Evolutionary conservation across 2,329 filamentous ascomycete species (phyloP).

Genomic region (Penicillium sp.): DNA sequence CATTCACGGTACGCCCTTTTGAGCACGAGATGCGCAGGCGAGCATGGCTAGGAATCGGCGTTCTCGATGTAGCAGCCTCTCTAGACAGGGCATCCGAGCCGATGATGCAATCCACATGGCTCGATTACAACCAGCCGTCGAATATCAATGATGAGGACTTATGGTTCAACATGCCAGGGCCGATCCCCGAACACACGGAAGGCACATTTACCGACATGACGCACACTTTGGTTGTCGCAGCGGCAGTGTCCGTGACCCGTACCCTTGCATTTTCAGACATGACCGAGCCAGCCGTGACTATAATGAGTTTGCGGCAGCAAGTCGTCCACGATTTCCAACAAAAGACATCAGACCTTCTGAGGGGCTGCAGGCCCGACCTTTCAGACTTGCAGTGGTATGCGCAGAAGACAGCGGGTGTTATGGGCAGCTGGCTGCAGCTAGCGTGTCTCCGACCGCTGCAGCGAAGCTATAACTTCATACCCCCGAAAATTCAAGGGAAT

Average conservation of each 20-base stretch:
- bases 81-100: slow-evolving; percentile 32
- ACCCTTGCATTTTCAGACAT: slow-evolving; percentile 25
- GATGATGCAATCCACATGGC: slow-evolving; percentile 32
- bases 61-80: slow-evolving; percentile 29
- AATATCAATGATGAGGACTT: slow-evolving; percentile 32
- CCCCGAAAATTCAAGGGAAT: slow-evolving; percentile 22
- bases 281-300: slow-evolving; percentile 19
- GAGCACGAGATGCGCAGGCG: slow-evolving; percentile 31
- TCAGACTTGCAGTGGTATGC: slow-evolving; percentile 27
- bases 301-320: slow-evolving; percentile 24
- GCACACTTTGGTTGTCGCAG: slow-evolving; percentile 20
- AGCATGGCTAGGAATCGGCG: slow-evolving; percentile 29
- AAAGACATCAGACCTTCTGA: slow-evolving; percentile 18
- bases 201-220: slow-evolving; percentile 30
- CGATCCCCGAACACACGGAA: slow-evolving; percentile 12
- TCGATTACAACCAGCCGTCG: slow-evolving; percentile 23
- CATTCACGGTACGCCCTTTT: slow-evolving; percentile 27
- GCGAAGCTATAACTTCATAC: slow-evolving; percentile 20
- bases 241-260: slow-evolving; percentile 22
- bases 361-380: slow-evolving; percentile 17
- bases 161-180: slow-evolving; percentile 21
- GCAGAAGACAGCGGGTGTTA: slow-evolving; percentile 17
- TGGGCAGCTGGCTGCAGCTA: slow-evolving; percentile 27
- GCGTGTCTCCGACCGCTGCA: slow-evolving; percentile 27
- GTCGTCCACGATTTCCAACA: slow-evolving; percentile 25